Base-by-base conservation (phyloP, 768 basidiomycete species). In the Coprinopsis cinerea region DNA sequence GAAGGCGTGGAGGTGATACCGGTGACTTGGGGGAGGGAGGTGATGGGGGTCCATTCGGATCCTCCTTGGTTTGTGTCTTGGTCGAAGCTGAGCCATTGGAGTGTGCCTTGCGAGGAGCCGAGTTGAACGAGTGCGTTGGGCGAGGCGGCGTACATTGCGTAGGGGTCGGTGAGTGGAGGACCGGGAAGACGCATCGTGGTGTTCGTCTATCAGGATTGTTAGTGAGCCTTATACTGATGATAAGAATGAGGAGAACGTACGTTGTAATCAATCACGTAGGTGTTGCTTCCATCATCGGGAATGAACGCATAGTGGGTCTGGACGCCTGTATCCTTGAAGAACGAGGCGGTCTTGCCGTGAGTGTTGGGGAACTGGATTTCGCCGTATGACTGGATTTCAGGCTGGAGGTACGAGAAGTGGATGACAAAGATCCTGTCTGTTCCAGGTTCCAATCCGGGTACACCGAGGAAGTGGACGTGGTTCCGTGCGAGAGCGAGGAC, bases 391-490 rank as follows among this genome's bases (percentile, higher is more conserved):
- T 90, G 88, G 2, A 75, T 42, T 13, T 71, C 62, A 11, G 84
- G 81, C 62, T 89, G 86, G 70, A 83, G 81, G 67, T 70, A 83
- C n/a, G 83, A 73, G 63, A 83, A 89, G 64, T 89, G 87, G 52
- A 89, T 82, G 35, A 89, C 84, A 51, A 85, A 89, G 51, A 89
- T 79, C 44, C 78, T 67, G 10, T 79, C 80, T 14, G 72, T 73
- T 14, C 86, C 87, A 6, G 77, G 73, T 30, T 73, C 45, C 13
- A 75, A 68, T 35, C 69, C 71, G 11, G 84, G 82, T 3, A 83
- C 78, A 53, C 83, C 69, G 17, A 88, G 66, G 72, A 85, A 86
- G 60, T 81, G 77, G 51, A 89, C 67, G 60, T 89, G 87, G 62
- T 89, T 89, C 54, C 83, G 78, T 4, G 84, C 85, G 32, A 85